Base-by-base conservation (phyloP, 2,329 filamentous ascomycete species). In the Mycocentrospora acerina region DNA sequence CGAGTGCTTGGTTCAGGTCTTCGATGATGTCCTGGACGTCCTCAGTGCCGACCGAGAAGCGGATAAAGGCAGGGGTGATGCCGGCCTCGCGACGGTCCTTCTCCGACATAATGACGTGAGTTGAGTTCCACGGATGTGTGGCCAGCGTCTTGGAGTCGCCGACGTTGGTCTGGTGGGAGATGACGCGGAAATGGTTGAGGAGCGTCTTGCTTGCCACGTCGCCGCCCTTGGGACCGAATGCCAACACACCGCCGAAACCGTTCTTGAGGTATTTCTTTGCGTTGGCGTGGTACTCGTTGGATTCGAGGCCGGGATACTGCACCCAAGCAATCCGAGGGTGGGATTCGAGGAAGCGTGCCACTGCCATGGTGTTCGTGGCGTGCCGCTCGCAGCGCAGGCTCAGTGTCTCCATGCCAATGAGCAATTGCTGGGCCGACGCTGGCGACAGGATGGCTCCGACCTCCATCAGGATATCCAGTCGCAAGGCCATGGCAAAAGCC, bases 401-500 rank as follows among this genome's bases (percentile, higher is more conserved):
- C 12, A 61, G 31, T 3, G 55, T 59, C 35, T 59, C 54, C 7
- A 60, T 40, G 12, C 57, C 57, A n/a, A n/a, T n/a, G n/a, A n/a
- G n/a, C n/a, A n/a, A n/a, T n/a, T n/a, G n/a, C n/a, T n/a, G n/a
- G n/a, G n/a, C n/a, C n/a, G n/a, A n/a, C n/a, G n/a, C n/a, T n/a
- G n/a, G n/a, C n/a, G n/a, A n/a, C n/a, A n/a, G n/a, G n/a, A n/a
- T n/a, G n/a, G n/a, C n/a, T n/a, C n/a, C n/a, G n/a, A n/a, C n/a
- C n/a, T n/a, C n/a, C n/a, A n/a, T n/a, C n/a, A n/a, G n/a, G n/a
- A n/a, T n/a, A n/a, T n/a, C n/a, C n/a, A n/a, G n/a, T n/a, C n/a
- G n/a, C n/a, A n/a, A n/a, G n/a, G n/a, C n/a, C n/a, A n/a, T n/a
- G n/a, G n/a, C n/a, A n/a, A n/a, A n/a, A n/a, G n/a, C n/a, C n/a